These are phyloP conservation scores for Epichloe glyceriae DNA, from an alignment of 2,329 filamentous ascomycete genomes.

Conservation along the genomic window DNA sequence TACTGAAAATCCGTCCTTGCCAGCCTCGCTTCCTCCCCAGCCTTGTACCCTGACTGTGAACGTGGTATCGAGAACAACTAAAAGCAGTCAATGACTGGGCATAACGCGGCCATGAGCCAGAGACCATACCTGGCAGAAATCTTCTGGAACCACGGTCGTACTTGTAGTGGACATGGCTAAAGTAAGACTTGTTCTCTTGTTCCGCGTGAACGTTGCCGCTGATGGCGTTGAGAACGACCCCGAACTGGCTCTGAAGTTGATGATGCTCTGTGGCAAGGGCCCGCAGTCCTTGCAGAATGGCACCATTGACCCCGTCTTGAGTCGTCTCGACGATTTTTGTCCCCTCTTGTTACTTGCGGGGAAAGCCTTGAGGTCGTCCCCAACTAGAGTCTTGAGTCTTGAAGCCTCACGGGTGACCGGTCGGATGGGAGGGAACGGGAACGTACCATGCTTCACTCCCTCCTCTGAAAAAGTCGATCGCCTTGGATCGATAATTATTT, in stretches of 20 bases:
- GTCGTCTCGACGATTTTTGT: background rate
- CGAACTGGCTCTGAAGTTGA: background rate
- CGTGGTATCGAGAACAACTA: background rate
- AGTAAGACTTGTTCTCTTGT: background rate
- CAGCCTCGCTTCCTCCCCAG: background rate
- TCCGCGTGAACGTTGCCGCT: background rate
- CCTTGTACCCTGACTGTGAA: background rate
- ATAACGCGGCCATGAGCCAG: background rate
- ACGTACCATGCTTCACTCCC: background rate
- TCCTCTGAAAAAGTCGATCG: background rate
- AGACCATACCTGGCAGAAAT: background rate
- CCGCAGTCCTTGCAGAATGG: background rate
- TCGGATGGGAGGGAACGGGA: background rate
- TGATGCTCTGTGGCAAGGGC: background rate
- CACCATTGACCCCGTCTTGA: background rate
- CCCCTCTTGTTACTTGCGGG: too few species aligned
- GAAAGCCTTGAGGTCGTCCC: too few species aligned
- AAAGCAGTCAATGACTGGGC: background rate
- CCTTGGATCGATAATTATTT: constrained; percentile 3
- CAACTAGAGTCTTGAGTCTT: background rate
- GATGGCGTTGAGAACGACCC: background rate
- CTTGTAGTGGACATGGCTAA: background rate
- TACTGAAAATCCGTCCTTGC: background rate
- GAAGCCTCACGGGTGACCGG: background rate
- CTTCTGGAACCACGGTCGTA: background rate